Evolutionary conservation across 768 basidiomycete species (phyloP).

Genomic region (Ephemerocybe angulata): DNA sequence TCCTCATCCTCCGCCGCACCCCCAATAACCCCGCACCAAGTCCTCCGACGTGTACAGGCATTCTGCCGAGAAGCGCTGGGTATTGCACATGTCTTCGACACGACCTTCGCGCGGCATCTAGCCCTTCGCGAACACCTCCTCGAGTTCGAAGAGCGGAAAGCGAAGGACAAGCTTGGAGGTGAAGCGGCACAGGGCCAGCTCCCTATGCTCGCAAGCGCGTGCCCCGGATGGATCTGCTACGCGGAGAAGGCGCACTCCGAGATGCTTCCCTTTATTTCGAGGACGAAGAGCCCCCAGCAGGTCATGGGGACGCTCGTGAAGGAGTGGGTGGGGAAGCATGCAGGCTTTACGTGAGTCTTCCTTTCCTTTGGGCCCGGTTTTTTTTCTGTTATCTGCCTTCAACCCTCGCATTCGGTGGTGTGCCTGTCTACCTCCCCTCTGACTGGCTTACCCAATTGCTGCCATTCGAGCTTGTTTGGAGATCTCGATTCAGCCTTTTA

Average conservation of each 20-base stretch:
- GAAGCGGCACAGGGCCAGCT: slow-evolving; percentile 36
- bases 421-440: too few species aligned
- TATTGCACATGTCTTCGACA: slow-evolving; percentile 85
- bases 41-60: slow-evolving; percentile 66
- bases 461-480: neutral
- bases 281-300: slow-evolving; percentile 90
- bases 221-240: slow-evolving; percentile 99
- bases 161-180: slow-evolving; percentile 19
- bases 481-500: neutral
- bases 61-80: slow-evolving; percentile 70
- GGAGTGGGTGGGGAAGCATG: slow-evolving; percentile 69
- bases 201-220: slow-evolving; percentile 94
- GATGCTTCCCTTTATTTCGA: slow-evolving; percentile 86
- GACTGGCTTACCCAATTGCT: too few species aligned
- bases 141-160: slow-evolving; percentile 76
- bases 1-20: slow-evolving; percentile 42
- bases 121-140: slow-evolving; percentile 74
- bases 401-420: too few species aligned
- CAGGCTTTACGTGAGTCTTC: slow-evolving; percentile 63
- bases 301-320: slow-evolving; percentile 94
- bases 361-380: neutral
- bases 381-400: neutral
- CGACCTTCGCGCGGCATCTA: slow-evolving; percentile 89
- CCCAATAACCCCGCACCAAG: slow-evolving; percentile 47
- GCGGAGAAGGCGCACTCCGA: slow-evolving; percentile 96